Conservation (phyloP, 768 basidiomycete species). For the Boletus insuetus region DNA sequence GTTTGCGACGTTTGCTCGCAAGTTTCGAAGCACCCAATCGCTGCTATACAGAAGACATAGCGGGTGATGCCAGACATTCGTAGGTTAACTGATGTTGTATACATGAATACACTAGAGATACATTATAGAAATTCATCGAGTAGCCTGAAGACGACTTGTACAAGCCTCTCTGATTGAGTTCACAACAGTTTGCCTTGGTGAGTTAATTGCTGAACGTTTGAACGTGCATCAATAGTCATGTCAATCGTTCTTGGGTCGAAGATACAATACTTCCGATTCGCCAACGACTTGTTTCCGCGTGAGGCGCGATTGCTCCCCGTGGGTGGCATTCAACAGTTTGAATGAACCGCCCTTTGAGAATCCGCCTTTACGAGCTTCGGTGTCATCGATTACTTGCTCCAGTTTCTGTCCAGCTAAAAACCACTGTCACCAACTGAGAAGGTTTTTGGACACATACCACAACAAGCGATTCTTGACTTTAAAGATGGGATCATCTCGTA, state of each 20-base stretch:
- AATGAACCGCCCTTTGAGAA: slow-evolving; percentile 46
- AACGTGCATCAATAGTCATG: neutral
- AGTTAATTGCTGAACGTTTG: no score
- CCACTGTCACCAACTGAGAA: neutral
- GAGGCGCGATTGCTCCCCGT: slow-evolving; percentile 40
- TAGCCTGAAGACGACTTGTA: no score
- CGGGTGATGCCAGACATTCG: no score
- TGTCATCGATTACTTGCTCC: slow-evolving; percentile 50
- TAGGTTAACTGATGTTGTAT: no score
- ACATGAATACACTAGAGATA: no score
- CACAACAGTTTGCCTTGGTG: no score
- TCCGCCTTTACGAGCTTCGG: slow-evolving; percentile 49
- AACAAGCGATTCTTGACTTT: slow-evolving; percentile 77
- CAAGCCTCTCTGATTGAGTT: no score
- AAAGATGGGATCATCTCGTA: slow-evolving; percentile 72
- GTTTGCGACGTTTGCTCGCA: no score
- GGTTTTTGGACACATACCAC: slow-evolving; percentile 47
- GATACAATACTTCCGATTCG: slow-evolving; percentile 9
- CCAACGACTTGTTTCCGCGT: slow-evolving; percentile 21
- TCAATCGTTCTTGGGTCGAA: slow-evolving; percentile 1
- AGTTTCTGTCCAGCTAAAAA: slow-evolving; percentile 40
- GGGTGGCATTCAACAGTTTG: slow-evolving; percentile 46
- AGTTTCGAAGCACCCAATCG: no score
- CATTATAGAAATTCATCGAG: no score
- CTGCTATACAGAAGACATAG: no score